Base-by-base conservation (phyloP, 345 rosid species). In the Gossypium anomalum region DNA sequence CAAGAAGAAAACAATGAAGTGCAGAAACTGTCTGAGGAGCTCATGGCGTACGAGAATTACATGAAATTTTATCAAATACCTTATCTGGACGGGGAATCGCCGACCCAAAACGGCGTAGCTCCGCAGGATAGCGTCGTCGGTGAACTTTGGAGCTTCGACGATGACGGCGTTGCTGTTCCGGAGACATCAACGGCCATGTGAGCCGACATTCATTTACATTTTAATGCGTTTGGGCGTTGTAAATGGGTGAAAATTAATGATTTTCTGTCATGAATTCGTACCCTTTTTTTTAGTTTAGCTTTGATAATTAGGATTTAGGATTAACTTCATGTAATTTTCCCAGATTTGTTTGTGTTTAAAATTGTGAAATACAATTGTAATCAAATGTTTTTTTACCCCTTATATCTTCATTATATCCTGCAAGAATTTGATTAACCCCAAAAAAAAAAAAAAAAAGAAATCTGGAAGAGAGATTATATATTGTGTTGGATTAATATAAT, bases 21-120 rank as follows among this genome's bases (percentile, higher is more conserved):
- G 34, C 84, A 75, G 81, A 87, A 78, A 74, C 79, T 89, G 45
- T 83, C 93, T 12, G 91, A 88, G 78, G 98, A 93, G 80, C 86
- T 93, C 19, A 83, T 86, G 85, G 93, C 88, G 2, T 93, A 82
- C 44, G 97, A 93, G 80, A 81, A 85, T 70, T 85, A 75, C 84
- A 93, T 93, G 94, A 89, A 81, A 80, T 84, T 88, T 51, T 91
- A 89, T 80, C 88, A 91, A 82, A 80, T 91, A 53, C 94, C 97
- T 7, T 86, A 86, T 81, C 83, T 89, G 4, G 94, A 91, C 11
- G 88, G 93, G n/a, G 84, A 89, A 58, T 82, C 96, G 4, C 56
- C 75, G 17, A 73, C 84, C 16, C 82, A 80, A 4, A 81, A 75
- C 68, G 49, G 51, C 60, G 53, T 75, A 2, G 80, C 63, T 20